Conservation (phyloP, 257 asterid genomes). For the Nicotiana undulata region DNA sequence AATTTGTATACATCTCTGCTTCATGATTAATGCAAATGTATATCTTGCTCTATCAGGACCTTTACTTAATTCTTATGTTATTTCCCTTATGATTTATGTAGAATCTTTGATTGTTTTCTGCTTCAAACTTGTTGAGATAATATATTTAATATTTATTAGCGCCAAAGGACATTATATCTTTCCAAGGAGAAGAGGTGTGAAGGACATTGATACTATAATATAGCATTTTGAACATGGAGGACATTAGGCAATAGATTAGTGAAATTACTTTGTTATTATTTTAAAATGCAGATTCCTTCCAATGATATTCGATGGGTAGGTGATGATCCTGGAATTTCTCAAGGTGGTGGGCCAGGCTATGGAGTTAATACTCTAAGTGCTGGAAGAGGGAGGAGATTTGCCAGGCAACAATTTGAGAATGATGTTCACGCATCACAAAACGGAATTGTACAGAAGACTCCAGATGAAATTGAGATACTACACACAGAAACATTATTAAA, state of each 20-base stretch:
- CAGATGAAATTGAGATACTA: slow-evolving; percentile 66
- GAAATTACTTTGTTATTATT: background rate
- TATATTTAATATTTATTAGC: background rate
- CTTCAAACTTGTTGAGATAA: background rate
- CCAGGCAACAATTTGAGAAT: slow-evolving; percentile 35
- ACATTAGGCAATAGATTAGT: background rate
- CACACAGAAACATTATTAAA: slow-evolving; percentile 79
- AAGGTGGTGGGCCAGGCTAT: slow-evolving; percentile 20
- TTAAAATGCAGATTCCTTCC: slow-evolving; percentile 56
- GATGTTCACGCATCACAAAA: slow-evolving; percentile 49
- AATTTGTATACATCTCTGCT: background rate
- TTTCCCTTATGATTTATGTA: background rate
- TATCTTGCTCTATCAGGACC: background rate
- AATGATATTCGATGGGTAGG: slow-evolving; percentile 92
- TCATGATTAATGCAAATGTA: background rate
- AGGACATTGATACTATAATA: background rate
- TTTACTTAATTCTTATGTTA: background rate
- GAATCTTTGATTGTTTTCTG: background rate
- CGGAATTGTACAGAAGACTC: slow-evolving; percentile 33
- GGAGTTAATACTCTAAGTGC: slow-evolving; percentile 30
- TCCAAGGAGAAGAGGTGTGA: background rate
- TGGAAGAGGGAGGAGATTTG: slow-evolving; percentile 47
- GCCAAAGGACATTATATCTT: background rate
- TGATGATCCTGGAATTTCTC: slow-evolving; percentile 67
- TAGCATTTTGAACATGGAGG: background rate